Evolutionary conservation across 805 yeast genomes (phyloP), one percentile per base, ranked within the genome.

Genomic region (Saturnispora saitoi): DNA sequence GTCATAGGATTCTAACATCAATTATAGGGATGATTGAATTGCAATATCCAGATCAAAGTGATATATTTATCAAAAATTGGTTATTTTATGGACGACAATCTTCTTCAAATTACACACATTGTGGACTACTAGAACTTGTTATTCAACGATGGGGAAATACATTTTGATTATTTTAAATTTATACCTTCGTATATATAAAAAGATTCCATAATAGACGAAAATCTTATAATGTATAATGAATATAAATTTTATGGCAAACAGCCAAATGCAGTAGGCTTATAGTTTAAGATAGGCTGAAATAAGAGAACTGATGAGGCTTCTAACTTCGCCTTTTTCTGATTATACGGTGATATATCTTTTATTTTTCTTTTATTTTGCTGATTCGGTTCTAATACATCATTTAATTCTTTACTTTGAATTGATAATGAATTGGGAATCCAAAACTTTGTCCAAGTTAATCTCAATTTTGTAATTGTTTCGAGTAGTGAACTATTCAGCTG

Each of bases 251-350:
- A 44, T 3, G 52, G 53, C 10, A 49, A 29, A 26, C 61, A 56
- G 4, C 86, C 86, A 62, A 80, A 78, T 1, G 85, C 82, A 48
- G 63, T 70, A 0, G 82, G 77, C 20, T 58, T 58, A 83, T 84
- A 80, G 32, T 68, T 54, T 0, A 60, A 48, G 42, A 64, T 63
- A 14, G 50, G 49, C 40, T 67, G 70, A 55, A 73, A 70, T 4
- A 50, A 44, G 14, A 34, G 17, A n/a, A 31, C 11, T 10, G 50
- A 45, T 29, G 26, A 65, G 37, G 30, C 42, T 34, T 22, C 22
- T 26, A 12, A 37, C 4, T 10, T 29, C 30, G 32, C 14, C 32
- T 47, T 43, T 50, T 46, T 51, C 43, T n/a, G 38, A 24, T 24
- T 31, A 15, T 32, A 32, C 20, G 10, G 9, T 41, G 30, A 46